A percentile compares a stretch with the other conserved stretches of the same genome.
These are phyloP conservation scores for Ogataea henricii DNA, from an alignment of 805 yeast genomes.

Conservation along the genomic window DNA sequence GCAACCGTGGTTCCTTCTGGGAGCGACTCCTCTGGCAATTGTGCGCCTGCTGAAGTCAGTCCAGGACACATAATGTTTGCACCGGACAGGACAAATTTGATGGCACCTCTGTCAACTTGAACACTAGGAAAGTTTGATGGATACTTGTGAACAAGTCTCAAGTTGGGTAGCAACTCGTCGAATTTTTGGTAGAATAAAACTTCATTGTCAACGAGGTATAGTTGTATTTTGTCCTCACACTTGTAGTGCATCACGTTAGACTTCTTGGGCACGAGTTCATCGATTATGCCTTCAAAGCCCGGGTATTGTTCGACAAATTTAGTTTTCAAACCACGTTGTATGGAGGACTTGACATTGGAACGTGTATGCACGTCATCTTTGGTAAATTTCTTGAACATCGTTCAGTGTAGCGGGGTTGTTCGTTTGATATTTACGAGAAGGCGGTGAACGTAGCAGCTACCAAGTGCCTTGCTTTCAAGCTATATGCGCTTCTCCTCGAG, in stretches of 20 bases:
- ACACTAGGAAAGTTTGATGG: constrained; percentile 84
- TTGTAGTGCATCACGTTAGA: constrained; percentile 77
- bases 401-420: not conserved
- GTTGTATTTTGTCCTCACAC: constrained; percentile 86
- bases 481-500: not conserved
- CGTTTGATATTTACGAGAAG: too few species aligned
- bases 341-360: constrained; percentile 89
- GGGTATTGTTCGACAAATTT: constrained; percentile 76
- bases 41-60: constrained; percentile 81
- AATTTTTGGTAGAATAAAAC: constrained; percentile 81
- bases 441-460: too few species aligned
- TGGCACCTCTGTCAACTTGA: constrained; percentile 94
- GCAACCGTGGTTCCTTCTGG: constrained; percentile 73
- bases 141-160: constrained; percentile 75
- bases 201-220: constrained; percentile 72
- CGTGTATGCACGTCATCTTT: constrained; percentile 88
- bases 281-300: constrained; percentile 71
- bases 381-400: constrained; percentile 54
- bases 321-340: constrained; percentile 83
- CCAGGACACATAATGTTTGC: constrained; percentile 98
- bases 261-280: constrained; percentile 85
- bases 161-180: constrained; percentile 74
- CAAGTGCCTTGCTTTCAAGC: too few species aligned
- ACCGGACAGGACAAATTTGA: constrained; percentile 91
- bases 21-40: constrained; percentile 70